Percentiles rank a stretch among this genome's conserved stretches.
phyloP scores from a whole-genome alignment of 305 asterid species.

The Fraxinus platypoda region DNA sequence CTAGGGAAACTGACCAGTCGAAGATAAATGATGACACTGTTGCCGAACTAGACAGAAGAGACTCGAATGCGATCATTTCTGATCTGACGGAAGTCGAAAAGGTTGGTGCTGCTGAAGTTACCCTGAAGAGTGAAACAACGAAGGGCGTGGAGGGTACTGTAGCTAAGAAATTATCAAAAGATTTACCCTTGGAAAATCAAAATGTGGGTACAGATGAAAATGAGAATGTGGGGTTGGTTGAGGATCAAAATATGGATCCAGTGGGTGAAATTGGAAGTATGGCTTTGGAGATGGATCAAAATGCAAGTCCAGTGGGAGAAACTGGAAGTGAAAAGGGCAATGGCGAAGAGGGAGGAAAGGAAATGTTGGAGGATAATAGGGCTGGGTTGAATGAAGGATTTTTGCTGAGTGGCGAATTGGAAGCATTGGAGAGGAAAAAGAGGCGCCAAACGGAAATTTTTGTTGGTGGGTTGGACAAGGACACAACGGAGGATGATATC shows the following conservation, averaged over 20 bases:
- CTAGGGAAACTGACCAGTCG: not conserved
- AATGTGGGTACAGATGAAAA: constrained; percentile 15
- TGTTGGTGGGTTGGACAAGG: constrained; percentile 63
- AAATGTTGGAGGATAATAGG: constrained; percentile 28
- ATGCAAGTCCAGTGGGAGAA: constrained; percentile 15
- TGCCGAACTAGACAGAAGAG: constrained; percentile 18
- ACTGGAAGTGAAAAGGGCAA: constrained; percentile 18
- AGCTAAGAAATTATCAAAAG: constrained; percentile 5
- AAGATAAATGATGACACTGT: constrained; percentile 15
- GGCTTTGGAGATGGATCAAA: constrained; percentile 21
- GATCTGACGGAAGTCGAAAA: constrained; percentile 30
- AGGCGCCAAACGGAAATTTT: constrained; percentile 59
- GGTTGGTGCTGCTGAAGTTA: constrained; percentile 1
- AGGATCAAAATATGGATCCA: constrained; percentile 14
- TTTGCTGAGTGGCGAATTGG: constrained; percentile 51
- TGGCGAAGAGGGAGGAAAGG: constrained; percentile 20
- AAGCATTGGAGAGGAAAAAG: constrained; percentile 54
- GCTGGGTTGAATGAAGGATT: constrained; percentile 30
- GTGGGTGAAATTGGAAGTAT: constrained; percentile 22
- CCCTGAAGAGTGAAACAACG: not conserved
- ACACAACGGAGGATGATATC: constrained; percentile 55
- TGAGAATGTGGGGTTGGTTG: constrained; percentile 22
- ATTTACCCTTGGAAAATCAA: constrained; percentile 16
- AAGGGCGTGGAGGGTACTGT: constrained; percentile 17
- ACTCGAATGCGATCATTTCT: not conserved